Evolutionary conservation across 768 basidiomycete species (phyloP).

Genomic region (Dioszegia hungarica): DNA sequence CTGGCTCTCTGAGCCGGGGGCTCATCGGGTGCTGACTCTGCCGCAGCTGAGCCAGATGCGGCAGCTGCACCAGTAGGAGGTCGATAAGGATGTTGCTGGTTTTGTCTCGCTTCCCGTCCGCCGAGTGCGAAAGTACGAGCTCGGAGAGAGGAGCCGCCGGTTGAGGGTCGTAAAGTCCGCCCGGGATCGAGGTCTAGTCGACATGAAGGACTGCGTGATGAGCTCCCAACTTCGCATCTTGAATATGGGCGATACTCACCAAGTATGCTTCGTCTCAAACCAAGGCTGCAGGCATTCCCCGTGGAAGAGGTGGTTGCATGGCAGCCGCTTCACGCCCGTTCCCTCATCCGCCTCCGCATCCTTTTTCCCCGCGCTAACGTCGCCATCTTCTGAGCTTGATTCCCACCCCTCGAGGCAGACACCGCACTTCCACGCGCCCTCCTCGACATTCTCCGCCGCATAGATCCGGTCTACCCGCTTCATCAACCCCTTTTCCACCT

Average conservation of each 20-base stretch:
- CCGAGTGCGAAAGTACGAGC: neutral
- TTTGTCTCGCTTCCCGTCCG: neutral
- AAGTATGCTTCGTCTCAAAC: constrained; percentile 33
- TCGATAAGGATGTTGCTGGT: neutral
- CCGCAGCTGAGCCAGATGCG: neutral
- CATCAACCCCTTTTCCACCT: constrained; percentile 18
- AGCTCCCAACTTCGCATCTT: neutral
- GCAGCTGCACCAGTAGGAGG: no score
- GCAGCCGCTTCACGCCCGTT: constrained; percentile 31
- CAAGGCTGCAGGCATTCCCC: constrained; percentile 31
- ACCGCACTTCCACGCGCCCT: constrained; percentile 39
- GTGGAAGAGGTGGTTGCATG: constrained; percentile 43
- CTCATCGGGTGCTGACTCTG: no score
- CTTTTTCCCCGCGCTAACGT: constrained; percentile 18
- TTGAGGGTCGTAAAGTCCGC: constrained; percentile 22
- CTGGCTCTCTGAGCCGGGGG: no score
- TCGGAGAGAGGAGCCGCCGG: neutral
- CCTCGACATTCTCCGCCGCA: constrained; percentile 20
- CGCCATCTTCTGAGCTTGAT: neutral
- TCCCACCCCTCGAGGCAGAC: constrained; percentile 34
- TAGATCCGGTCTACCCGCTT: constrained; percentile 25
- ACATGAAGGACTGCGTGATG: constrained; percentile 28
- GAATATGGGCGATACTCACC: constrained; percentile 17
- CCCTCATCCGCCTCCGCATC: neutral
- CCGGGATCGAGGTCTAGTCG: constrained; percentile 39